Evolutionary conservation across 1,139 yeast species (phyloP).

Genomic region (Nakaseomyces bracarensis): DNA sequence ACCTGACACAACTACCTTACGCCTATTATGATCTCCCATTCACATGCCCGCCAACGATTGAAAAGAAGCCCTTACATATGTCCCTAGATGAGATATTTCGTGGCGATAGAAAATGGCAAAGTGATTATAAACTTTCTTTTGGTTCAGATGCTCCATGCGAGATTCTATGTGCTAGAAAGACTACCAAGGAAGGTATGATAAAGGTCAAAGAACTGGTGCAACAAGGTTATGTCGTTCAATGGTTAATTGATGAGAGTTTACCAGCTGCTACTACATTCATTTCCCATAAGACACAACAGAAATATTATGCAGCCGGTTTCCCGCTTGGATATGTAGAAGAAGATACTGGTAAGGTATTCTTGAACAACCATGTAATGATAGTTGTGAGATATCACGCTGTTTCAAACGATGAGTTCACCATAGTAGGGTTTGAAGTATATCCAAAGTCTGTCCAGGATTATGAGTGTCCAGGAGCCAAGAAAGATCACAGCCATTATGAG

Average conservation of each 20-base stretch:
- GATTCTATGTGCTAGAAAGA: slow-evolving; percentile 56
- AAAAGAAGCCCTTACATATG: slow-evolving; percentile 52
- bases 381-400: slow-evolving; percentile 69
- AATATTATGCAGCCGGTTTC: slow-evolving; percentile 81
- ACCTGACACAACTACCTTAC: slow-evolving; percentile 67
- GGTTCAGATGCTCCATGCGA: slow-evolving; percentile 58
- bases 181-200: slow-evolving; percentile 42
- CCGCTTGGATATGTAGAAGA: slow-evolving; percentile 62
- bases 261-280: slow-evolving; percentile 88
- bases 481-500: slow-evolving; percentile 47
- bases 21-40: slow-evolving; percentile 72
- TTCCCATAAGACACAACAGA: slow-evolving; percentile 48
- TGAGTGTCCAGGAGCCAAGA: slow-evolving; percentile 63
- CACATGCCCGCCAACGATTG: slow-evolving; percentile 61
- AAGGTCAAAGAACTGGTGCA: slow-evolving; percentile 56
- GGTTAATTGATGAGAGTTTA: slow-evolving; percentile 67
- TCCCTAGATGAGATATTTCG: slow-evolving; percentile 70
- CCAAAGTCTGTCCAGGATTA: slow-evolving; percentile 69
- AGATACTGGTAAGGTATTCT: slow-evolving; percentile 44
- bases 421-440: slow-evolving; percentile 87
- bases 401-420: slow-evolving; percentile 42
- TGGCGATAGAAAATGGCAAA: slow-evolving; percentile 75
- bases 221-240: slow-evolving; percentile 69
- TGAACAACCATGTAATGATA: slow-evolving; percentile 75
- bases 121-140: slow-evolving; percentile 57